Evolutionary conservation across 2,329 filamentous ascomycete genomes (phyloP), one percentile per base, ranked within the genome.

Genomic region (Cytospora chrysosperma): DNA sequence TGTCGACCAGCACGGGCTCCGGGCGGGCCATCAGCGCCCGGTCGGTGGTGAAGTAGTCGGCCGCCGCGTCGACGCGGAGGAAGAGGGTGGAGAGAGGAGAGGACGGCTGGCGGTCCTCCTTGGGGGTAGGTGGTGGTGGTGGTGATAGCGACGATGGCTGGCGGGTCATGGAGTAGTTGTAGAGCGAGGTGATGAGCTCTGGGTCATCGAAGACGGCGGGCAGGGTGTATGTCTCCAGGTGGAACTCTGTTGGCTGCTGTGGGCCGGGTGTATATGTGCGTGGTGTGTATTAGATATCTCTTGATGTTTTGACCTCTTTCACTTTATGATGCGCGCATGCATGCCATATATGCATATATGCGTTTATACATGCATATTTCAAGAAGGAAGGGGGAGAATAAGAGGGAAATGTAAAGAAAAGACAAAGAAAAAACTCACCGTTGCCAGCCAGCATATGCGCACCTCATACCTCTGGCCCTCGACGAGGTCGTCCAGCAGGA

Each of bases 381-480:
- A 15, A 5, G 17, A 10, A 15, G 27, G 26, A 13, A 15, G 26
- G n/a, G n/a, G n/a, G n/a, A n/a, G n/a, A n/a, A n/a, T n/a, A n/a
- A n/a, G n/a, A n/a, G n/a, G n/a, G n/a, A n/a, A n/a, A n/a, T n/a
- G n/a, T n/a, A n/a, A n/a, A n/a, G n/a, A n/a, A n/a, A n/a, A n/a
- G n/a, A n/a, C n/a, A n/a, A n/a, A n/a, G n/a, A n/a, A n/a, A n/a
- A 51, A 34, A 82, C 90, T 77, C 83, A 97, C 94, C 65, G 89
- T 95, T 49, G 95, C 95, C 65, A 92, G 83, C 93, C 94, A 99
- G 78, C 94, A 98, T 65, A 97, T 82, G 61, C 95, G 88, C 56
- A 96, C 84, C 79, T 99, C 95, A 81, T 98, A 97, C 68, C 93
- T 85, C 71, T 89, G 88, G 13, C 86, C 85, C 40, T 86, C 83